Evolutionary conservation across 208 protist species (phyloP), one percentile per base, ranked within the genome.

Genomic region (Wallacemonas sp.): DNA sequence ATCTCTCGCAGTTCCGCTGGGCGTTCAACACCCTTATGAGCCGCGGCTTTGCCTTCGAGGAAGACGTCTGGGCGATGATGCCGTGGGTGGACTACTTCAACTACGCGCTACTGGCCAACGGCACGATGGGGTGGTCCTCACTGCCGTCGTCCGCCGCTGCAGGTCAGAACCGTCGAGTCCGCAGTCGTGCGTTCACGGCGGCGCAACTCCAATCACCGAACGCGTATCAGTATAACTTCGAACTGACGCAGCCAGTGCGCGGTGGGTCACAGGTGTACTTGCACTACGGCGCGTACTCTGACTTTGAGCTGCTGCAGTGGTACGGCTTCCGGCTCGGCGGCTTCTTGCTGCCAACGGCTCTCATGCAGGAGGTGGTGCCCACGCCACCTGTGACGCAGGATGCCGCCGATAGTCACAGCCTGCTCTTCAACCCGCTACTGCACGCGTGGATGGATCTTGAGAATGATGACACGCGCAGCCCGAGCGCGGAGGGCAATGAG

Each of bases 61-160:
- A 84, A 38, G 89, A 92, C 38, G 79, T 90, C n/a, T 97, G 92
- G 92, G 86, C 78, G 19, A 75, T 97, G 80, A 97, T 97, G 70
- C 92, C 92, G 27, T 97, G 72, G 65, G 85, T 94, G 21, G 92
- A 97, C 71, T 97, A 97, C 78, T 95, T 97, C 76, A 97, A 97
- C 78, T 95, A 97, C 72, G 77, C 81, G 1, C 57, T 90, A 27
- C 44, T 74, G 12, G 74, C 81, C 6, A 96, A 94, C 68, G 80
- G 73, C 55, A 87, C 75, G 32, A 93, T 94, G 83, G 44, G 39
- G 5, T 48, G 74, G 41, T 61, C 58, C 24, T 49, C 76, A n/a
- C n/a, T n/a, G n/a, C n/a, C n/a, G n/a, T n/a, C n/a, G n/a, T n/a
- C n/a, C n/a, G n/a, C n/a, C n/a, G n/a, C n/a, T n/a, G n/a, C n/a